phyloP scores from a whole-genome alignment of 1,284 basidiomycete genomes.

The Trametes hirsuta region DNA sequence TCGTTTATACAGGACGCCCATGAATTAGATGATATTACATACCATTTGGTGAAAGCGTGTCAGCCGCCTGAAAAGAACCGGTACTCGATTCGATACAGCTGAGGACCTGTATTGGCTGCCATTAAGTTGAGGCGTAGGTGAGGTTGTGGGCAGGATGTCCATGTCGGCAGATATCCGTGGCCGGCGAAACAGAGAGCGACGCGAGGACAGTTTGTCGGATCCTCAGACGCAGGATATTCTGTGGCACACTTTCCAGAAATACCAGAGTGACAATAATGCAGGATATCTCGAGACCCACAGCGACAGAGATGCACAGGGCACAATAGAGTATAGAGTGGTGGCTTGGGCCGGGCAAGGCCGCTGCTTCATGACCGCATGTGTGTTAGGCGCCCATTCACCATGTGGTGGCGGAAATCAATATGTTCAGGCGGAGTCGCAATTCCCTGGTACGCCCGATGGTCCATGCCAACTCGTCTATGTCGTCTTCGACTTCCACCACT shows the following conservation, averaged over 20 bases:
- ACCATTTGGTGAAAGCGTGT: slow-evolving; percentile 89
- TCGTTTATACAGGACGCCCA: neutral
- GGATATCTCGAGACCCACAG: neutral
- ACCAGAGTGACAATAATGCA: neutral
- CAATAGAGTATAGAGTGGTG: neutral
- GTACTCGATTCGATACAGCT: slow-evolving; percentile 58
- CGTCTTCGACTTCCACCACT: slow-evolving; percentile 5
- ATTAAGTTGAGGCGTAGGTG: slow-evolving; percentile 42
- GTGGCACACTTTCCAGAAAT: neutral
- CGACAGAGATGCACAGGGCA: neutral
- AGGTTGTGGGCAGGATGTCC: slow-evolving; percentile 61
- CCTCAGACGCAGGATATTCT: neutral
- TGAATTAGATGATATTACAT: slow-evolving; percentile 21
- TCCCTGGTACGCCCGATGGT: slow-evolving; percentile 2
- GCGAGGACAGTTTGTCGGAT: slow-evolving; percentile 38
- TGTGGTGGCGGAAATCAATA: slow-evolving; percentile 3
- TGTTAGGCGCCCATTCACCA: neutral
- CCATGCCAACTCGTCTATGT: slow-evolving; percentile 7
- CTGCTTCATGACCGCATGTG: slow-evolving; percentile 6
- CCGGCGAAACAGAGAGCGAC: slow-evolving; percentile 42
- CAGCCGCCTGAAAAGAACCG: slow-evolving; percentile 77
- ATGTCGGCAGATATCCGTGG: slow-evolving; percentile 49
- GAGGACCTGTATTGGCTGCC: slow-evolving; percentile 35
- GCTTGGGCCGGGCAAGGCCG: neutral
- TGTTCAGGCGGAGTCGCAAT: slow-evolving; percentile 2